Base-by-base conservation (phyloP, 306 rosid genomes). In the Acacia crassicarpa region DNA sequence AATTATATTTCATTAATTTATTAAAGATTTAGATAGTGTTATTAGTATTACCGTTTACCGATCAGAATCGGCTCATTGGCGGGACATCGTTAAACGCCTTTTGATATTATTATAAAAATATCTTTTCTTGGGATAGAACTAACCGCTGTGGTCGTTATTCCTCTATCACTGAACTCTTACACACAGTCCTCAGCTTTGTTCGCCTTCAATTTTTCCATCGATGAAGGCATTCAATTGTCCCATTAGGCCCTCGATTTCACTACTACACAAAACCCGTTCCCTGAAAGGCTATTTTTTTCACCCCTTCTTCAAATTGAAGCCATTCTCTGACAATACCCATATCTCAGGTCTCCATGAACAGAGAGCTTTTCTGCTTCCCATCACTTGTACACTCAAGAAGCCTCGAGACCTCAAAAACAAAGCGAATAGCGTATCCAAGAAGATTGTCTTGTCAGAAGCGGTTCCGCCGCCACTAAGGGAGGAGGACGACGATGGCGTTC, bases 361-460 rank as follows among this genome's bases (percentile, higher is more conserved):
- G 22, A 78, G 83, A 75, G 13, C 72, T 25, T 73, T 72, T 53
- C 58, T 88, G 59, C 56, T 88, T 79, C 59, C 90, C 76, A 35
- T 83, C 84, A 82, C 41, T 65, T 92, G 90, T 62, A 81, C 82
- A 80, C 81, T 87, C 9, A 91, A 90, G 83, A 82, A 81, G 35
- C 85, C 94, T 63, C 94, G 59, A 65, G 92, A 86, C n/a, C 77
- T 82, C 58, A 77, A 86, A 77, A 86, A 75, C 83, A 87, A 81
- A 32, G 83, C 73, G 65, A 87, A 77, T 27, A 69, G 65, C 3
- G 75, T 86, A 17, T 16, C 86, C 54, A 90, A 89, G 88, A 91
- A 88, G 91, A 95, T 95, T 81, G 75, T 92, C 48, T 87, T 92
- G 27, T 91, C 97, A 9, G 94, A 95, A 80, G 81, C 63, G n/a